These are phyloP conservation scores for Mucor mucedo DNA, from an alignment of 371 early-diverging fungal species.

Conservation along the genomic window DNA sequence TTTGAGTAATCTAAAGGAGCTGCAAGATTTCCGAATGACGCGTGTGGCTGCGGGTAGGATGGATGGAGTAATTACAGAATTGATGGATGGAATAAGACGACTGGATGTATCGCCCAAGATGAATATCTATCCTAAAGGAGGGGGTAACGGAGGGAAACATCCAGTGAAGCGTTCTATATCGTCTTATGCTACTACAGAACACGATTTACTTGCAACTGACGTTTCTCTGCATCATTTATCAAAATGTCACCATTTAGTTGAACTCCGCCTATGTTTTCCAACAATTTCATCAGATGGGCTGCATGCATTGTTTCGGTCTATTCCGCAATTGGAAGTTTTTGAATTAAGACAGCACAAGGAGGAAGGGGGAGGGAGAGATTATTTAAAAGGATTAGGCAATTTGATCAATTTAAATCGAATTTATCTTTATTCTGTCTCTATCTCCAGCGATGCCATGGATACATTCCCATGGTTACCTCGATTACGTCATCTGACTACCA, in stretches of 20 bases:
- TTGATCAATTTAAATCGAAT: not conserved
- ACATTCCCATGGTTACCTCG: not conserved
- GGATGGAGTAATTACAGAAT: conserved; percentile 22
- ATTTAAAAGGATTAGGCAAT: not conserved
- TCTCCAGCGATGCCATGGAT: not conserved
- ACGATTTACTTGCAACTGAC: no score
- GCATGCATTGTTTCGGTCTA: not conserved
- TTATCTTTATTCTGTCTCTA: conserved; percentile 1
- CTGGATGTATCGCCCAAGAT: no score
- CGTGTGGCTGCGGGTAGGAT: conserved; percentile 37
- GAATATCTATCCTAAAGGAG: no score
- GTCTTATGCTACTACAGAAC: no score
- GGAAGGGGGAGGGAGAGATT: not conserved
- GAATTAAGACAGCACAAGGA: conserved; percentile 4
- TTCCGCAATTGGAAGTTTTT: conserved; percentile 5
- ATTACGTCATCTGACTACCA: not conserved
- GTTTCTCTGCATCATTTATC: not conserved
- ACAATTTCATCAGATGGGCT: not conserved
- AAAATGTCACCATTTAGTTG: not conserved
- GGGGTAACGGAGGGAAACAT: no score
- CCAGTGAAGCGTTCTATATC: no score
- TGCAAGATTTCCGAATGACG: conserved; percentile 48
- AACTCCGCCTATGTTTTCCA: conserved; percentile 8
- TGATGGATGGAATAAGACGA: conserved; percentile 8
- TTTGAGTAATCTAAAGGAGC: conserved; percentile 10